phyloP scores from a whole-genome alignment of 345 rosid species.

The Euphorbia pulcherrima region DNA sequence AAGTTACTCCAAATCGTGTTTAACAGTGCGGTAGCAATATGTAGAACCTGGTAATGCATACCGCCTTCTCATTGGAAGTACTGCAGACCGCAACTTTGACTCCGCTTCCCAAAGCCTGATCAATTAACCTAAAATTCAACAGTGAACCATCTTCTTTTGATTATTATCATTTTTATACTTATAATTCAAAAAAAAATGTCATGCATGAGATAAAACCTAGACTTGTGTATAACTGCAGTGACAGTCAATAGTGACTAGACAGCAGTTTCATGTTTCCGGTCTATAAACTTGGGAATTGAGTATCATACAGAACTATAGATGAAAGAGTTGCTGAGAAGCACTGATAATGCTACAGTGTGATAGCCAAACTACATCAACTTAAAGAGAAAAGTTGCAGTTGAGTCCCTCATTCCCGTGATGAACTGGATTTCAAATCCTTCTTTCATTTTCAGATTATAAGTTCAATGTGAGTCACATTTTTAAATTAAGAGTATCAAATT shows the following conservation, averaged over 20 bases:
- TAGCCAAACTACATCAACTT: not conserved
- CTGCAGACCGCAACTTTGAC: conserved; percentile 92
- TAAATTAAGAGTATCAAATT: not conserved
- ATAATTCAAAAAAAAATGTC: not conserved
- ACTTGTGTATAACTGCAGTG: not conserved
- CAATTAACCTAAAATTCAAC: conserved; percentile 55
- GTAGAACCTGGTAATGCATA: conserved; percentile 66
- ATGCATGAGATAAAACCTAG: not conserved
- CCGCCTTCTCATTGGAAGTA: conserved; percentile 98
- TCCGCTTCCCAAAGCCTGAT: conserved; percentile 81
- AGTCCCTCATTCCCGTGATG: not conserved
- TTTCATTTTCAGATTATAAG: not conserved
- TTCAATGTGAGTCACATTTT: not conserved
- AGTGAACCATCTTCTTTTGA: not conserved
- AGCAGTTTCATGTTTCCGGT: no score
- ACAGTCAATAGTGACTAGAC: not conserved
- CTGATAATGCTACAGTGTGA: no score
- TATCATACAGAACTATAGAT: not conserved
- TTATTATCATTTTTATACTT: not conserved
- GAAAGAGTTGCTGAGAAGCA: no score
- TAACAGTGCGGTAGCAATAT: conserved; percentile 15
- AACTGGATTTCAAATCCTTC: not conserved
- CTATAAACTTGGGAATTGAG: not conserved
- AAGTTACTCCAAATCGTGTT: not conserved
- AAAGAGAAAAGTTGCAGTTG: not conserved